Evolutionary conservation across 1,284 basidiomycete species (phyloP).

Genomic region (Naganishia cerealis): DNA sequence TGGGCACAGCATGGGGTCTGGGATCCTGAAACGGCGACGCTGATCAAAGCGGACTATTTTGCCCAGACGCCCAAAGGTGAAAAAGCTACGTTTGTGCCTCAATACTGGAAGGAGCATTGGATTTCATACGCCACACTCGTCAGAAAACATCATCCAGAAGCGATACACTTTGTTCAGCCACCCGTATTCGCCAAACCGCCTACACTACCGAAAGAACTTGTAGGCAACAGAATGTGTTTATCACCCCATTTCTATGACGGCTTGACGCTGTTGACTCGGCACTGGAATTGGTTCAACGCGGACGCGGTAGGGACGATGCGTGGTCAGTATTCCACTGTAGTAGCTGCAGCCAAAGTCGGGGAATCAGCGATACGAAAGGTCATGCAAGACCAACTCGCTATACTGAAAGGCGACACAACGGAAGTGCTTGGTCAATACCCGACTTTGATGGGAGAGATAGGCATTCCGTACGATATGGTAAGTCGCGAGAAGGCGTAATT

Average conservation of each 20-base stretch:
- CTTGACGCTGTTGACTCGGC: slow-evolving; percentile 67
- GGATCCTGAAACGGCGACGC: slow-evolving; percentile 68
- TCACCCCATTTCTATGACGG: slow-evolving; percentile 95
- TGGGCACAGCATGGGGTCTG: slow-evolving; percentile 95
- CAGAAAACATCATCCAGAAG: slow-evolving; percentile 71
- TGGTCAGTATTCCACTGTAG: slow-evolving; percentile 71
- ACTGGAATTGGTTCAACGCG: slow-evolving; percentile 94
- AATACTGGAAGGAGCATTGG: slow-evolving; percentile 83
- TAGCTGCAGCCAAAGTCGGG: slow-evolving; percentile 66
- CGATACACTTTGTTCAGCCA: slow-evolving; percentile 87
- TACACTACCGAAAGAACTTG: slow-evolving; percentile 61
- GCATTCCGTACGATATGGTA: slow-evolving; percentile 84
- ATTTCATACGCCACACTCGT: slow-evolving; percentile 66
- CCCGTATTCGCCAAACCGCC: slow-evolving; percentile 83
- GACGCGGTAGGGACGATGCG: slow-evolving; percentile 69
- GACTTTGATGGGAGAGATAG: slow-evolving; percentile 92
- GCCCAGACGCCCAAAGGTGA: slow-evolving; percentile 52
- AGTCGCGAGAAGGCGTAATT: slow-evolving; percentile 24
- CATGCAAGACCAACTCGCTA: slow-evolving; percentile 78
- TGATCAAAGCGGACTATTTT: slow-evolving; percentile 82
- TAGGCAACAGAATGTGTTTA: slow-evolving; percentile 72
- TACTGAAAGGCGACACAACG: slow-evolving; percentile 66
- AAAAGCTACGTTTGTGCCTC: slow-evolving; percentile 68
- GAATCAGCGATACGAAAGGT: slow-evolving; percentile 77
- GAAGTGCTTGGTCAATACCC: slow-evolving; percentile 69